Evolutionary conservation across 179 eudicot species (phyloP), one percentile per base, ranked within the genome.

Genomic region (Beta lomatogona): DNA sequence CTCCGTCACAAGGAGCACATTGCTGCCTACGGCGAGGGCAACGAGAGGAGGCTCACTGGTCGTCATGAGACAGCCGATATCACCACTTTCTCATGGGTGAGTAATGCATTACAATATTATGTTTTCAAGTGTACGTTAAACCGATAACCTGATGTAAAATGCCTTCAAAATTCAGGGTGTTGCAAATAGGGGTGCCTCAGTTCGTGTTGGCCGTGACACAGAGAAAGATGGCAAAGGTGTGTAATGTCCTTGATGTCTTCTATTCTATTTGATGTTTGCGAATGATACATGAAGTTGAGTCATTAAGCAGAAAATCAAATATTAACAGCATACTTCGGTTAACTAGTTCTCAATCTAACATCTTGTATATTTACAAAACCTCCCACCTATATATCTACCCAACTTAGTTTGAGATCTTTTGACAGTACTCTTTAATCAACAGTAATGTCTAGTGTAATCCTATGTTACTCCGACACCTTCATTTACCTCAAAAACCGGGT

Each of bases 1-100:
- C 83, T 85, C 68, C 88, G 86, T 46, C 94, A 91, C 80, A 91
- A 88, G 84, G 92, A 91, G 71, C 94, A 91, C 88, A 90, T 90
- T 80, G 78, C 89, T 15, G 91, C 93, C 12, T 91, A 91, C n/a
- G 94, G 94, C 31, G 90, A 91, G 79, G 94, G 94, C 65, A 91
- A 91, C 16, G 94, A 91, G 76, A 87, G 94, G 53, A 88, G 94
- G 59, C 86, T 91, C 13, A 91, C 94, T 9, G 94, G 94, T 59
- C 86, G 78, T 44, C 94, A 91, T 77, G 94, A 91, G 85, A 91
- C 94, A 3, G 91, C 92, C 4, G 86, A 80, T 81, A 91, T 91
- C 59, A 71, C 83, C 77, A 86, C 86, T 10, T 91, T 91, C 90
- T 68, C 79, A 9, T 91, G 91, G 94, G 93, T 91, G 87, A 71